Evolutionary conservation across 176 grass and related monocot species (phyloP).

Genomic region (Avena sativa): DNA sequence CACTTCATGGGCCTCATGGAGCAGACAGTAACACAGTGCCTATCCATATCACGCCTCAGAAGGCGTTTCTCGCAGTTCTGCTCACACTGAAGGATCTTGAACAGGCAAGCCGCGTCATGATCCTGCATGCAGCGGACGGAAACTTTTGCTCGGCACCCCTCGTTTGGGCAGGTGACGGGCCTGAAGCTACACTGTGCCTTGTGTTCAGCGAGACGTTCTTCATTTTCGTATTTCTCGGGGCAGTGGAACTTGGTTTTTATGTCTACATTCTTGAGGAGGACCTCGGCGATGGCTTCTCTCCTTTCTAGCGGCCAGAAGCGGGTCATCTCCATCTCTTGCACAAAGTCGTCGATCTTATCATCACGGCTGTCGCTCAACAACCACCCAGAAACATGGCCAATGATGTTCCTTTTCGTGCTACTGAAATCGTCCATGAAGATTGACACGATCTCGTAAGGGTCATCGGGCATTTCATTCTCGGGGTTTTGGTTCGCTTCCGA

Average conservation of each 20-base stretch:
- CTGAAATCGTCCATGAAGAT: conserved; percentile 87
- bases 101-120: conserved; percentile 64
- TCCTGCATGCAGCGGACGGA: conserved; percentile 61
- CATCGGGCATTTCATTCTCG: conserved; percentile 56
- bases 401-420: conserved; percentile 79
- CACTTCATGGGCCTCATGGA: conserved; percentile 87
- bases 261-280: conserved; percentile 81
- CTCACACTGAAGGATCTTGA: conserved; percentile 76
- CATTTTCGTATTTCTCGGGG: conserved; percentile 66
- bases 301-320: conserved; percentile 79
- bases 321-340: conserved; percentile 84
- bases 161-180: conserved; percentile 60
- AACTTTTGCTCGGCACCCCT: conserved; percentile 59
- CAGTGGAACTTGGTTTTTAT: conserved; percentile 81
- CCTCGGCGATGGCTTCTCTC: conserved; percentile 65
- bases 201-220: conserved; percentile 56
- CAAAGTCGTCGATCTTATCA: conserved; percentile 95
- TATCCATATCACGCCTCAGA: conserved; percentile 82
- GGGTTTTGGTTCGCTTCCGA: conserved; percentile 39
- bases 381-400: conserved; percentile 86
- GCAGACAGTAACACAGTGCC: conserved; percentile 88
- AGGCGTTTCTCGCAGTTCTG: conserved; percentile 69
- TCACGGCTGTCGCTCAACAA: conserved; percentile 77
- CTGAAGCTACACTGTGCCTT: conserved; percentile 64
- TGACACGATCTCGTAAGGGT: conserved; percentile 67